Conservation (phyloP, 2,329 filamentous ascomycete species). For the Emmonsia crescens region DNA sequence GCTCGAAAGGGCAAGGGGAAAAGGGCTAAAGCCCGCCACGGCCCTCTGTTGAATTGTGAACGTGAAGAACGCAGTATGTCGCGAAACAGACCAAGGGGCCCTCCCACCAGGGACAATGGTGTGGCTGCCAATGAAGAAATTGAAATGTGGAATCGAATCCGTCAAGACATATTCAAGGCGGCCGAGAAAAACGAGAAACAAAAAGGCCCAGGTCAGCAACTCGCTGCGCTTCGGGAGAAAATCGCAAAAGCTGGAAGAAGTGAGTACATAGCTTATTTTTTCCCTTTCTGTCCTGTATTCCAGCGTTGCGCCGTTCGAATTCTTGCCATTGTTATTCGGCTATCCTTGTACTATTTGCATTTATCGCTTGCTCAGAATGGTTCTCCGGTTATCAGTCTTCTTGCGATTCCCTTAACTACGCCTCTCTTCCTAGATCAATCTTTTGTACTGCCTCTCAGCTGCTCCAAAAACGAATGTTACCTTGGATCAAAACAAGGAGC, state of each 20-base stretch:
- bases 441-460: neutral
- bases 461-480: neutral
- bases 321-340: neutral
- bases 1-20: neutral
- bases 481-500: neutral
- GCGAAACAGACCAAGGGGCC: constrained; percentile 31
- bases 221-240: constrained; percentile 33
- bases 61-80: constrained; percentile 22
- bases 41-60: neutral
- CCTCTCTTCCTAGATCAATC: neutral
- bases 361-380: neutral
- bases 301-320: neutral
- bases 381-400: neutral
- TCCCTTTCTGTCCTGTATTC: too few relatives aligned
- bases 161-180: constrained; percentile 32
- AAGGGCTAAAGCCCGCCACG: neutral
- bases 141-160: constrained; percentile 36
- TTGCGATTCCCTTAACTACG: neutral
- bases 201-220: constrained; percentile 29
- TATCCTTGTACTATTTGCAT: neutral
- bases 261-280: constrained; percentile 20
- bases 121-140: constrained; percentile 35
- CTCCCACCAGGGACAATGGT: constrained; percentile 32
- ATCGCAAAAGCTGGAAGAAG: constrained; percentile 33
- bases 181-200: constrained; percentile 36